These are phyloP conservation scores for Fusarium armeniacum DNA, from an alignment of 2,329 filamentous ascomycete species.

Conservation along the genomic window DNA sequence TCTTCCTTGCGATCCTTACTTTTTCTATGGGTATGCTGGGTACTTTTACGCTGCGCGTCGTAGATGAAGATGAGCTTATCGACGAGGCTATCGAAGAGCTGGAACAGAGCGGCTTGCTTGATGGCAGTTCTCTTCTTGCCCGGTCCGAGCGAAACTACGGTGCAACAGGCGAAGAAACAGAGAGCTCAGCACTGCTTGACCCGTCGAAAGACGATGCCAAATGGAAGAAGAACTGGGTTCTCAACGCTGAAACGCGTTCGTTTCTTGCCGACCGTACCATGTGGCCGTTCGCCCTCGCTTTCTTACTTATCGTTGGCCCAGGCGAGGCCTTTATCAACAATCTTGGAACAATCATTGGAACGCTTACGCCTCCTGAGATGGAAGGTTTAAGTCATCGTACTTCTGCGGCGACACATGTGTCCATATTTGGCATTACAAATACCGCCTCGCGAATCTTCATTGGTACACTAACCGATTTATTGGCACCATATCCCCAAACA, in stretches of 20 bases:
- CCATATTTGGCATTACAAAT: constrained; percentile 89
- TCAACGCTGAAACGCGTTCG: constrained; percentile 89
- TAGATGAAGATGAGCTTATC: constrained; percentile 89
- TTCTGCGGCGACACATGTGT: constrained; percentile 88
- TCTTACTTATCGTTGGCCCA: constrained; percentile 92
- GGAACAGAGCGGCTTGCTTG: constrained; percentile 87
- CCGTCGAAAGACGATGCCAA: constrained; percentile 63
- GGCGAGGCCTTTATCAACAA: constrained; percentile 99
- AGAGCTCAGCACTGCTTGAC: constrained; percentile 59
- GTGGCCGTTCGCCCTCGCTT: constrained; percentile 93
- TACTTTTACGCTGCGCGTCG: constrained; percentile 78
- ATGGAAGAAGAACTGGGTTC: constrained; percentile 87
- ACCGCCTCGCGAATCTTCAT: constrained; percentile 92
- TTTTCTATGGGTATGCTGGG: constrained; percentile 79
- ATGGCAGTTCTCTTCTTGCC: constrained; percentile 79
- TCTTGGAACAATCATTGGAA: constrained; percentile 91
- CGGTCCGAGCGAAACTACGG: constrained; percentile 72
- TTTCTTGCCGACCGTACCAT: constrained; percentile 93
- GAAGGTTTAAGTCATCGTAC: constrained; percentile 62
- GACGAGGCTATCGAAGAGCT: constrained; percentile 91
- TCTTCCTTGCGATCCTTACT: constrained; percentile 84
- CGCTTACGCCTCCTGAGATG: constrained; percentile 75
- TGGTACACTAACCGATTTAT: constrained; percentile 87
- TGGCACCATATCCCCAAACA: constrained; percentile 77
- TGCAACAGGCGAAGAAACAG: constrained; percentile 66